A percentile compares a stretch with the other conserved stretches of the same genome.
These are phyloP conservation scores for Alternaria incomplexa DNA, from an alignment of 2,329 filamentous ascomycete genomes.

Conservation along the genomic window DNA sequence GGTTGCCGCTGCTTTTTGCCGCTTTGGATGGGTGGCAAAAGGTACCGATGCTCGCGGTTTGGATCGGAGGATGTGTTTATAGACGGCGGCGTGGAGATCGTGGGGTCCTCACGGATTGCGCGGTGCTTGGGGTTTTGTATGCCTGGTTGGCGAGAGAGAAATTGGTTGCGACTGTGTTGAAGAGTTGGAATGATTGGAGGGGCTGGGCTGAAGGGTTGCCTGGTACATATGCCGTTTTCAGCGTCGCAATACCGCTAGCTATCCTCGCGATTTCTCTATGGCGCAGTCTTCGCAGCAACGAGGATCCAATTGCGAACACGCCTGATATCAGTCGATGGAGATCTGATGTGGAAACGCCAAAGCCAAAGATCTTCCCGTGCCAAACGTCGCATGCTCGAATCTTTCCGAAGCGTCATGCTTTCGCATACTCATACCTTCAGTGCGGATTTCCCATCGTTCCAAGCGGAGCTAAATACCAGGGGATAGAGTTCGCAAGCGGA, in stretches of 20 bases:
- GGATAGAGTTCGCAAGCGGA: slow-evolving; percentile 21
- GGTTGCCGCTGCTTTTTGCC: slow-evolving; percentile 4
- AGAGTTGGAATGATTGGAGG: slow-evolving; percentile 19
- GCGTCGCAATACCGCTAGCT: slow-evolving; percentile 18
- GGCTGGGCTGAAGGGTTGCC: slow-evolving; percentile 6
- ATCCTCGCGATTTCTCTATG: slow-evolving; percentile 7
- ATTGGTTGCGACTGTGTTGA: slow-evolving; percentile 8
- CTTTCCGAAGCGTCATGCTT: slow-evolving; percentile 72
- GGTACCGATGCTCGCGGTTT: slow-evolving; percentile 29
- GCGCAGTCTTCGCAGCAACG: neutral
- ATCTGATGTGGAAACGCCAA: slow-evolving; percentile 27
- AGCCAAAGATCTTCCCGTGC: slow-evolving; percentile 65
- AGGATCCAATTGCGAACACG: neutral
- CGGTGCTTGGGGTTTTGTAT: slow-evolving; percentile 19
- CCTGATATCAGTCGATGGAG: neutral
- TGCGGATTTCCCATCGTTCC: slow-evolving; percentile 72
- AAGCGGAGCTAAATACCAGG: slow-evolving; percentile 50
- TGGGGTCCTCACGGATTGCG: slow-evolving; percentile 27
- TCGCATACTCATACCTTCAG: slow-evolving; percentile 73
- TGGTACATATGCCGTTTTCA: slow-evolving; percentile 6
- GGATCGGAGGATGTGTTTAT: slow-evolving; percentile 21
- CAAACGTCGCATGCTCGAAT: slow-evolving; percentile 69
- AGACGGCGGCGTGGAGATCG: slow-evolving; percentile 26
- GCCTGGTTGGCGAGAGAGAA: slow-evolving; percentile 10
- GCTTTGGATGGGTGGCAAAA: slow-evolving; percentile 15